These are phyloP conservation scores for Botrytis galanthina DNA, from an alignment of 2,329 filamentous ascomycete species.

Conservation along the genomic window DNA sequence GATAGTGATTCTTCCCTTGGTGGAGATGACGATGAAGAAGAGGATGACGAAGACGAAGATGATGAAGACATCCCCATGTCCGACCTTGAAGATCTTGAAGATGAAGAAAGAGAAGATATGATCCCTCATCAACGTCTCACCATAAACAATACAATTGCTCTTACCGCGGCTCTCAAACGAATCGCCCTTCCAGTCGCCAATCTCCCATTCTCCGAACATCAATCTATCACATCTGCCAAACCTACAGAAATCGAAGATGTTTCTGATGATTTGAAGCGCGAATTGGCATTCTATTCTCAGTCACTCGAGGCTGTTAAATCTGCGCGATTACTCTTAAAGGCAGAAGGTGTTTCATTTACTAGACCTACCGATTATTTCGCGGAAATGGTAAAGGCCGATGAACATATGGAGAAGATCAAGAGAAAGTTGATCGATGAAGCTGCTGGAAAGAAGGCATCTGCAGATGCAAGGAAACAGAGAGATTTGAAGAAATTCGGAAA, in stretches of 20 bases:
- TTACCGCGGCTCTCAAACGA: slow-evolving; percentile 75
- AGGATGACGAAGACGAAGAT: slow-evolving; percentile 62
- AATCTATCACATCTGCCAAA: slow-evolving; percentile 67
- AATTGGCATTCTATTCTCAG: slow-evolving; percentile 91
- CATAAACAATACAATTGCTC: slow-evolving; percentile 93
- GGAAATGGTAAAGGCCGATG: slow-evolving; percentile 98
- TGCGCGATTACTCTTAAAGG: slow-evolving; percentile 71
- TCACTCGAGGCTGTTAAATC: slow-evolving; percentile 73
- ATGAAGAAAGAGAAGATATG: slow-evolving; percentile 81
- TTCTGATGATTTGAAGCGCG: slow-evolving; percentile 87
- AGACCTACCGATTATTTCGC: slow-evolving; percentile 94
- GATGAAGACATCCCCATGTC: slow-evolving; percentile 88
- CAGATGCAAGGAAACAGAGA: slow-evolving; percentile 85
- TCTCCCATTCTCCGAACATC: slow-evolving; percentile 79
- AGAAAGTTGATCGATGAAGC: slow-evolving; percentile 90
- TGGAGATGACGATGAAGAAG: slow-evolving; percentile 42
- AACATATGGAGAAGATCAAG: slow-evolving; percentile 97
- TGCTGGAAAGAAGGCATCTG: slow-evolving; percentile 84
- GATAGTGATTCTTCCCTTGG: slow-evolving; percentile 55
- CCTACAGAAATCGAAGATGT: slow-evolving; percentile 76
- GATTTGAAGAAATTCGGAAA: slow-evolving; percentile 99
- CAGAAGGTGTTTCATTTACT: slow-evolving; percentile 81
- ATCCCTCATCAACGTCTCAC: slow-evolving; percentile 89
- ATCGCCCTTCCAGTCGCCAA: slow-evolving; percentile 67
- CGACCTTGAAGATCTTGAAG: slow-evolving; percentile 74